Evolutionary conservation across 2,329 filamentous ascomycete genomes (phyloP).

Genomic region (Pyricularia grisea): DNA sequence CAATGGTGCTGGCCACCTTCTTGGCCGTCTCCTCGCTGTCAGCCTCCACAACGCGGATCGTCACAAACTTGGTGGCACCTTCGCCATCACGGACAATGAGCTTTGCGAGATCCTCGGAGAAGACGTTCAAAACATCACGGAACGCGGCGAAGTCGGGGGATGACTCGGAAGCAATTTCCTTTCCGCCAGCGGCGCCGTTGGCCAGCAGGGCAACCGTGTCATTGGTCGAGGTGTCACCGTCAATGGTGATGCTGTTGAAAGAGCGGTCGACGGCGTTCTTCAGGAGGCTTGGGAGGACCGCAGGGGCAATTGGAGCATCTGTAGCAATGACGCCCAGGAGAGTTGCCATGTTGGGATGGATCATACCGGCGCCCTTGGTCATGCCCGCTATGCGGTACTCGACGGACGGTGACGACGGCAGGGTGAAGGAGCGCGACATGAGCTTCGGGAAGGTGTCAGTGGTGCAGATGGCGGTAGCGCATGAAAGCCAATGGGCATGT

Average conservation of each 20-base stretch:
- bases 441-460: conserved; percentile 98
- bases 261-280: conserved; percentile 68
- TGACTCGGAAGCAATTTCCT: conserved; percentile 43
- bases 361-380: conserved; percentile 98
- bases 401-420: conserved; percentile 67
- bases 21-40: conserved; percentile 61
- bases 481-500: conserved; percentile 78
- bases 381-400: conserved; percentile 86
- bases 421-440: conserved; percentile 70
- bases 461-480: conserved; percentile 89
- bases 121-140: conserved; percentile 59
- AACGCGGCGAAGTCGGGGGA: conserved; percentile 62
- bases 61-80: conserved; percentile 96
- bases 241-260: conserved; percentile 95
- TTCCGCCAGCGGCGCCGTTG: conserved; percentile 81
- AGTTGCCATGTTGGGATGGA: conserved; percentile 98
- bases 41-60: conserved; percentile 72
- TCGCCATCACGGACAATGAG: conserved; percentile 88
- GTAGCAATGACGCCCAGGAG: conserved; percentile 87
- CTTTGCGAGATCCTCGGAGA: conserved; percentile 78
- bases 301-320: conserved; percentile 68
- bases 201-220: conserved; percentile 93
- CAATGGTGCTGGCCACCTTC: conserved; percentile 78
- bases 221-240: conserved; percentile 96
- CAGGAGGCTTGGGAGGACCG: conserved; percentile 60